Evolutionary conservation across 441 rosid species (phyloP).

Genomic region (Populus hybrid): DNA sequence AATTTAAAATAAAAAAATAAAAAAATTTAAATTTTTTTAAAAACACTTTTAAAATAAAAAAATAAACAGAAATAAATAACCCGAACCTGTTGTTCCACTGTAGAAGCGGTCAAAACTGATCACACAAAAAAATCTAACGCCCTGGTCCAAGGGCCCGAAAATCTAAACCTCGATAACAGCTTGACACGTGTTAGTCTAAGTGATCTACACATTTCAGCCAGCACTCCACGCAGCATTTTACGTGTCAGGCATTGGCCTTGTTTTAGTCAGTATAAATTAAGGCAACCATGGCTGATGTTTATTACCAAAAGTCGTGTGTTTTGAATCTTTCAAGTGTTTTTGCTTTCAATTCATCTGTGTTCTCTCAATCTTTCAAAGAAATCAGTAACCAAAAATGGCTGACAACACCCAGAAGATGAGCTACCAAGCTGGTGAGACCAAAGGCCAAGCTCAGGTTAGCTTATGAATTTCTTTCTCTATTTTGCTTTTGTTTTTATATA

Average conservation of each 20-base stretch:
- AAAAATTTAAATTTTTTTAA: too few relatives aligned
- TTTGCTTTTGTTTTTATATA: not conserved
- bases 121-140: not conserved
- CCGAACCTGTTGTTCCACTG: too few relatives aligned
- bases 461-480: not conserved
- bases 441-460: constrained; percentile 66
- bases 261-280: constrained; percentile 1
- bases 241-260: not conserved
- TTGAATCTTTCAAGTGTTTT: not conserved
- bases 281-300: not conserved
- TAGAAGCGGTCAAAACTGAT: constrained; percentile 2
- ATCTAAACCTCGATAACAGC: not conserved
- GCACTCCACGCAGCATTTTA: not conserved
- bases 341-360: too few relatives aligned
- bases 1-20: too few relatives aligned
- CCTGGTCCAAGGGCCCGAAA: constrained; percentile 8
- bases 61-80: too few relatives aligned
- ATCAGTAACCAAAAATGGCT: constrained; percentile 35
- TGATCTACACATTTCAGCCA: not conserved
- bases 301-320: not conserved
- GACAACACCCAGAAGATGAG: constrained; percentile 47
- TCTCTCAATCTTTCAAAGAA: not conserved
- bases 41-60: too few relatives aligned
- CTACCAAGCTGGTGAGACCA: constrained; percentile 61
- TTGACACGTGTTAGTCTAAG: not conserved